Evolutionary conservation across 495 filamentous ascomycete genomes (phyloP).

Genomic region (Xylaria intraflava): DNA sequence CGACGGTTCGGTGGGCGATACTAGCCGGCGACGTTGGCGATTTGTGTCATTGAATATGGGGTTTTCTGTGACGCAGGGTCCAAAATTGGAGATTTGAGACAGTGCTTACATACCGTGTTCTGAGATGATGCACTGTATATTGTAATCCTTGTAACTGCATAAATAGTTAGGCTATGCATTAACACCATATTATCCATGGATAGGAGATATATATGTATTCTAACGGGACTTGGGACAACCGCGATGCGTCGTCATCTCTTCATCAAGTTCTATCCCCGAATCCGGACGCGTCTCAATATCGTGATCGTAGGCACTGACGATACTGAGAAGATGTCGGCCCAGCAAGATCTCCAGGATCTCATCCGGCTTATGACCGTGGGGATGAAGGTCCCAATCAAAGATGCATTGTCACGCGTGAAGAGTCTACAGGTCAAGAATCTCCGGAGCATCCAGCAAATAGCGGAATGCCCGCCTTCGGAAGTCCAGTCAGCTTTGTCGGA

Average conservation of each 20-base stretch:
- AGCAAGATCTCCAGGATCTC: slow-evolving; percentile 60
- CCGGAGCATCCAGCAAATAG: slow-evolving; percentile 54
- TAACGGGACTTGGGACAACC: not conserved
- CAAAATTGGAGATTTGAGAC: too few relatives aligned
- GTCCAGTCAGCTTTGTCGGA: slow-evolving; percentile 59
- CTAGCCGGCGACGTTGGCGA: too few relatives aligned
- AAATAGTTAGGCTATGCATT: too few relatives aligned
- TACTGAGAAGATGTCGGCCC: slow-evolving; percentile 38
- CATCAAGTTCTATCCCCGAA: not conserved
- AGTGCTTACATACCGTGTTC: too few relatives aligned
- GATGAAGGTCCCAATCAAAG: slow-evolving; percentile 61
- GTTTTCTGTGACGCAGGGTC: too few relatives aligned
- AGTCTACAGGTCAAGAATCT: slow-evolving; percentile 58
- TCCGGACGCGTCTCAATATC: not conserved
- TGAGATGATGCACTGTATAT: too few relatives aligned
- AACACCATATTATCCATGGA: not conserved
- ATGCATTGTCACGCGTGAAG: slow-evolving; percentile 62
- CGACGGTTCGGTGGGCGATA: too few relatives aligned
- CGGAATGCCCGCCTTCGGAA: slow-evolving; percentile 47
- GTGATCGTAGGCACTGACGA: not conserved
- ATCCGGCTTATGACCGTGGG: slow-evolving; percentile 71
- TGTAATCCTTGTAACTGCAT: too few relatives aligned
- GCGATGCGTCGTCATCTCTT: not conserved
- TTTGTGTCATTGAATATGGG: too few relatives aligned
- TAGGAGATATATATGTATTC: not conserved